A percentile compares a stretch with the other conserved stretches of the same genome.
Evolutionary conservation across 164 flowering plant species (phyloP).

Genomic region (Protea cynaroides): DNA sequence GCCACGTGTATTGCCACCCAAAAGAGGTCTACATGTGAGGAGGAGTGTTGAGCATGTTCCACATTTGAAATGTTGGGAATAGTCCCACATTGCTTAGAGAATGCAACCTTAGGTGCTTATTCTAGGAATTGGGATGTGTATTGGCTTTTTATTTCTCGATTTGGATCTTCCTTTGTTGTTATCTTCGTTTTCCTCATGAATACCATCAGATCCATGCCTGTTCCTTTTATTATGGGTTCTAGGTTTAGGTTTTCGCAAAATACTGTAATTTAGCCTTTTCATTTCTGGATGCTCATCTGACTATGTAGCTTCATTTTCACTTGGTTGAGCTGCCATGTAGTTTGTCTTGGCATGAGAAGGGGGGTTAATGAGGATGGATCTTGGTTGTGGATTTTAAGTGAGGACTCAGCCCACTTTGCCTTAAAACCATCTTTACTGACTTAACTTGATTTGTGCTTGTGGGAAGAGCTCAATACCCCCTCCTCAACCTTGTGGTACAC

Average conservation of each 20-base stretch:
- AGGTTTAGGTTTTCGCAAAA: too few relatives aligned
- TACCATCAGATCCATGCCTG: background rate
- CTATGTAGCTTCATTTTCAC: background rate
- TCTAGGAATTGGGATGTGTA: background rate
- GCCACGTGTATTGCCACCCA: too few relatives aligned
- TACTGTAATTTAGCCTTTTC: background rate
- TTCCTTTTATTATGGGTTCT: background rate
- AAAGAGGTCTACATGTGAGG: too few relatives aligned
- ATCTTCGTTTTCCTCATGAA: background rate
- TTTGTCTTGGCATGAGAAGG: too few relatives aligned
- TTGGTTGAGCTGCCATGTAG: too few relatives aligned
- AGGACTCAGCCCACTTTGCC: constrained; percentile 63
- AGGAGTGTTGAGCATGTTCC: too few relatives aligned
- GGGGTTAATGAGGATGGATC: too few relatives aligned
- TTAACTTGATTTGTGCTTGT: constrained; percentile 90
- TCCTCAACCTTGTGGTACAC: constrained; percentile 93
- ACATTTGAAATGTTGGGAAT: too few relatives aligned
- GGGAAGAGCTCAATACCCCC: constrained; percentile 91
- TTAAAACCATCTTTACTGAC: constrained; percentile 85
- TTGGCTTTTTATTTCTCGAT: background rate
- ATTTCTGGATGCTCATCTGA: background rate
- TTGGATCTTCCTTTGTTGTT: background rate
- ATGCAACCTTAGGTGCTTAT: too few relatives aligned
- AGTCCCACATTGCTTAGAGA: too few relatives aligned
- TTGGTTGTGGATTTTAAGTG: too few relatives aligned